A percentile compares a stretch with the other conserved stretches of the same genome.
phyloP scores from a whole-genome alignment of 345 rosid genomes.

The Syzygium oleosum region DNA sequence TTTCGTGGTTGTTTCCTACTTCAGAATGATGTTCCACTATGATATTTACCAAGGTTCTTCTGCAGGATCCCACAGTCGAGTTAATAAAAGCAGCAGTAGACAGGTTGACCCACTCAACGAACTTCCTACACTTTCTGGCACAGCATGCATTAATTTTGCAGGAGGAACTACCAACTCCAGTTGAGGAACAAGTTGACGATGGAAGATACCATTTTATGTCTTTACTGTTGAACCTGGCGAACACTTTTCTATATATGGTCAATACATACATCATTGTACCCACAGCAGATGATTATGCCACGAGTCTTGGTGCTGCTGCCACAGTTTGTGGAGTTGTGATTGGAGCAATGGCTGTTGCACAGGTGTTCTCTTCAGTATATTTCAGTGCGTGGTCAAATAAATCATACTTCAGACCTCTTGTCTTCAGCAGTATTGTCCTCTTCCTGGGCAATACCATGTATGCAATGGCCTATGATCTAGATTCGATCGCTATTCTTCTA shows the following conservation, averaged over 20 bases:
- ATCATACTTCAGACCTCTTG: slow-evolving; percentile 95
- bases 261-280: slow-evolving; percentile 94
- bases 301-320: slow-evolving; percentile 94
- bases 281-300: slow-evolving; percentile 87
- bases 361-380: slow-evolving; percentile 93
- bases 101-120: slow-evolving; percentile 72
- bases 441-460: slow-evolving; percentile 74
- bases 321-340: slow-evolving; percentile 97
- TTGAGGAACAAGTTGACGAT: slow-evolving; percentile 58
- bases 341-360: slow-evolving; percentile 98
- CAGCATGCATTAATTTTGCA: slow-evolving; percentile 98
- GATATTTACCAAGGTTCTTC: slow-evolving; percentile 3
- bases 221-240: slow-evolving; percentile 72
- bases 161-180: slow-evolving; percentile 76
- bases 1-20: not conserved
- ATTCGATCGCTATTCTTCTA: slow-evolving; percentile 67
- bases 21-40: slow-evolving; percentile 1
- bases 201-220: slow-evolving; percentile 81
- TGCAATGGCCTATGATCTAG: slow-evolving; percentile 81
- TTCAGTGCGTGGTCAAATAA: slow-evolving; percentile 97
- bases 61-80: slow-evolving; percentile 85
- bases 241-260: slow-evolving; percentile 92
- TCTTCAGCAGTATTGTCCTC: slow-evolving; percentile 88
- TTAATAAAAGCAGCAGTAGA: slow-evolving; percentile 82
- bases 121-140: slow-evolving; percentile 81